Base-by-base conservation (phyloP, 345 rosid species). In the Durio zibethinus region DNA sequence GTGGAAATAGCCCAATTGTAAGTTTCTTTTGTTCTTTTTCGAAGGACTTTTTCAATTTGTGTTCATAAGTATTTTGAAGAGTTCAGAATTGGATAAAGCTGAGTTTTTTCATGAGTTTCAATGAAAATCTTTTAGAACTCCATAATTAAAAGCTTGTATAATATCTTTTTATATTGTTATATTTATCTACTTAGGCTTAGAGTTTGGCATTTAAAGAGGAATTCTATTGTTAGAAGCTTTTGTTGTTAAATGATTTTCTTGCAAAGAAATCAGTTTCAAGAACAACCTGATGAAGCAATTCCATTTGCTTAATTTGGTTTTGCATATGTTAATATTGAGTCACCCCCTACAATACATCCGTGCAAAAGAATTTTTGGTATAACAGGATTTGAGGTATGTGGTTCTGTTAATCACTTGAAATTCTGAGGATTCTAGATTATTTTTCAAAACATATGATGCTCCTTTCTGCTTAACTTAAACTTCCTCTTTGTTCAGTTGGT, bases 1-100 rank as follows among this genome's bases (percentile, higher is more conserved):
- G 82, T 93, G 97, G 94, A 95, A 95, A 83, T 96, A 93, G 77
- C 97, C 97, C 85, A 86, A 86, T 68, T 95, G 98, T 92, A 82
- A 66, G 77, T 66, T 68, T 74, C 2, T 14, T 23, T 60, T 23
- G 11, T 0, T n/a, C 31, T 27, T 4, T 9, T 23, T 7, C 0
- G 0, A 40, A 40, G 43, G 43, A 1, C 23, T 40, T 21, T 40
- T 18, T 21, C 9, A 23, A 42, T 10, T 12, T 42, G 35, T 67
- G 53, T 23, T 20, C 0, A 23, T 40, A 23, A 23, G 9, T 7
- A 21, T 42, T 29, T 66, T 40, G 31, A 40, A 40, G 5, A 42
- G 31, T 42, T 23, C 10, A 35, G 5, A 35, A 8, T 31, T 43
- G 42, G 60, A 4, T 72, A 45, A 29, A 53, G 8, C 47, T 31